Evolutionary conservation across 345 rosid genomes (phyloP), one percentile per base, ranked within the genome.

Genomic region (Pelargonium nanum): DNA sequence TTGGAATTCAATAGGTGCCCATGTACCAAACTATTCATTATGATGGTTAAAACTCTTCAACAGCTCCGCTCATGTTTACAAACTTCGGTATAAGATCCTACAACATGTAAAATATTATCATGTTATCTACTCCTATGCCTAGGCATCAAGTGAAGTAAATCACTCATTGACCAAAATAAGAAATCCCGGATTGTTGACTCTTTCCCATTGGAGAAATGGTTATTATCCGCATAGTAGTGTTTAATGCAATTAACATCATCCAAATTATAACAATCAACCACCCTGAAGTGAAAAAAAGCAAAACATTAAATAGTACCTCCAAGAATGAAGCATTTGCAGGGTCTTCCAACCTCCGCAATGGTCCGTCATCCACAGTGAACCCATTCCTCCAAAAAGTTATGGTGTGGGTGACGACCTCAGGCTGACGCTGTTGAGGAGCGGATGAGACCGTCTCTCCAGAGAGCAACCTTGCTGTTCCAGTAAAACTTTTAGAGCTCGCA

Each of bases 361-460:
- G 94, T 50, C 97, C 99, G 81, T 89, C 87, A 78, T 89, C 82
- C 1, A 93, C 75, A 0, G 97, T 93, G 74, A 93, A 93, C 24
- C 99, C 99, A 40, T 93, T 87, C 76, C 75, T 81, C 99, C 96
- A 93, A 62, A 93, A 83, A 44, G 86, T 84, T 53, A 93, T 73
- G 26, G 75, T 79, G 78, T 87, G 97, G 59, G 70, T 74, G 64
- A 81, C 74, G 58, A 28, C 26, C 63, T 88, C 89, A 65, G 86
- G 86, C 1, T 78, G 85, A 25, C 48, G 55, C 21, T 61, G 83
- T 63, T 74, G 84, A 26, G 88, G 75, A 70, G 88, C 65, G 66
- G 85, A 57, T 1, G 84, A 58, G 51, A 84, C 74, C 0, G 85
- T 72, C 61, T 85, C 99, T 34, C 99, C 96, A 6, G 96, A 72